Conservation (phyloP, 208 protist species). For the Giardia duodenalis region DNA sequence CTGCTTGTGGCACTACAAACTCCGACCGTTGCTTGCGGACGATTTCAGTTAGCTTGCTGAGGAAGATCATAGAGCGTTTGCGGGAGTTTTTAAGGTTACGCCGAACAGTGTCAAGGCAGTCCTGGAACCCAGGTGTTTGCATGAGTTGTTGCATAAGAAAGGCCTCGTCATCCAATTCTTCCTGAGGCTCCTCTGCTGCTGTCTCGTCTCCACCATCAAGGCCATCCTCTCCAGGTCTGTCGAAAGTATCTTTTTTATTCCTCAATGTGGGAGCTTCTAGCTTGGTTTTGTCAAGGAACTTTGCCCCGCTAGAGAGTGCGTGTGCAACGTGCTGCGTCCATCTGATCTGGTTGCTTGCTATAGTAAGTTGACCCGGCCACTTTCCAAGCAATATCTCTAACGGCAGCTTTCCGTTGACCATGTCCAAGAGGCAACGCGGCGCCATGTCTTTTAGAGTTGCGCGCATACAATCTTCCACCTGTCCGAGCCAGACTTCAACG, state of each 20-base stretch:
- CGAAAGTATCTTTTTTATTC: neutral
- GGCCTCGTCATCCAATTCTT: neutral
- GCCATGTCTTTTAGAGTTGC: slow-evolving; percentile 59
- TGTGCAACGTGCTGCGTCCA: slow-evolving; percentile 2
- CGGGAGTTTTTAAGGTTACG: slow-evolving; percentile 13
- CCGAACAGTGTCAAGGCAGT: slow-evolving; percentile 15
- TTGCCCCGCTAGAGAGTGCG: neutral
- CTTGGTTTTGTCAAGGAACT: slow-evolving; percentile 7
- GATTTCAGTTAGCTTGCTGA: slow-evolving; percentile 11
- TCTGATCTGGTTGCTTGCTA: neutral
- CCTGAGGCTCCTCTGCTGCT: neutral
- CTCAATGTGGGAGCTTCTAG: neutral
- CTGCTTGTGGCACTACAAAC: neutral
- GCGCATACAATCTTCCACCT: slow-evolving; percentile 71
- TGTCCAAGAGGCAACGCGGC: neutral
- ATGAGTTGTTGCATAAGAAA: neutral
- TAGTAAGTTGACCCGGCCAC: slow-evolving; percentile 28
- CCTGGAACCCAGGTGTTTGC: neutral
- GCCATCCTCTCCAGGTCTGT: no score
- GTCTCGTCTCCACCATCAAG: neutral
- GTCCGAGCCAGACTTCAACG: slow-evolving; percentile 72
- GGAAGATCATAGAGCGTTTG: slow-evolving; percentile 19
- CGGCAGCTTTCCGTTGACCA: slow-evolving; percentile 4
- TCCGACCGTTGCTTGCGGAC: neutral
- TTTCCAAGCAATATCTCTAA: slow-evolving; percentile 1